Conservation (phyloP, 2,329 filamentous ascomycete genomes). For the Acrodontium crateriforme region DNA sequence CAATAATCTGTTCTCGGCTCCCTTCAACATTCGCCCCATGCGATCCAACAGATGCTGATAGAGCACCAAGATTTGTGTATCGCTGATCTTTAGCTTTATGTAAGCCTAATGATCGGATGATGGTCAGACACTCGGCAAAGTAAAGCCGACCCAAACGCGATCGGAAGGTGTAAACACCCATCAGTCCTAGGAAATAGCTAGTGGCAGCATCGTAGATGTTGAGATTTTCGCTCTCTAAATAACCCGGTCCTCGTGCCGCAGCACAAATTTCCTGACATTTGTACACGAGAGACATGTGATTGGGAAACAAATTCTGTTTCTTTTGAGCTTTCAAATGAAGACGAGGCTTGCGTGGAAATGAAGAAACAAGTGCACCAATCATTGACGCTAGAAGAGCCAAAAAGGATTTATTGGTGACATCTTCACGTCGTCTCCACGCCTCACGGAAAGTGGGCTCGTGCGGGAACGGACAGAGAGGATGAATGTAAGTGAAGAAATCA, state of each 20-base stretch:
- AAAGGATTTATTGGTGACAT: slow-evolving; percentile 52
- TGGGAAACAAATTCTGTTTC: slow-evolving; percentile 51
- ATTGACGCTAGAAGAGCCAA: slow-evolving; percentile 60
- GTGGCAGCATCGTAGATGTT: slow-evolving; percentile 53
- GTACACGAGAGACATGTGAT: slow-evolving; percentile 55
- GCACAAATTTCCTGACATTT: slow-evolving; percentile 58
- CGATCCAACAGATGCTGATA: slow-evolving; percentile 24
- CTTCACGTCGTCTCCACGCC: slow-evolving; percentile 52
- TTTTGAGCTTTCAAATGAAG: slow-evolving; percentile 55
- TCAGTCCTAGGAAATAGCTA: slow-evolving; percentile 60
- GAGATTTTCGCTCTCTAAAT: slow-evolving; percentile 40
- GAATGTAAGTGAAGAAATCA: slow-evolving; percentile 73
- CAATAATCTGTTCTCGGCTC: slow-evolving; percentile 24
- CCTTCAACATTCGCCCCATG: slow-evolving; percentile 24
- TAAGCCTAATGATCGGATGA: slow-evolving; percentile 54
- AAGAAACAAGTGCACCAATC: slow-evolving; percentile 59
- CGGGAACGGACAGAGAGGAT: slow-evolving; percentile 63
- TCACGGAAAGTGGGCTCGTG: slow-evolving; percentile 65
- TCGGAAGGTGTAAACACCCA: slow-evolving; percentile 53
- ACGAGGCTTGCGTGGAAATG: slow-evolving; percentile 58
- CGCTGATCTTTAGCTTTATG: slow-evolving; percentile 39
- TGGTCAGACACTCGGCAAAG: slow-evolving; percentile 56
- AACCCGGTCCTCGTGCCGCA: slow-evolving; percentile 47
- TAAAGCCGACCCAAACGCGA: slow-evolving; percentile 55
- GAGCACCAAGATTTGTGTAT: slow-evolving; percentile 24